phyloP scores from a whole-genome alignment of 371 early-diverging fungal genomes.

The Mycotypha africana region DNA sequence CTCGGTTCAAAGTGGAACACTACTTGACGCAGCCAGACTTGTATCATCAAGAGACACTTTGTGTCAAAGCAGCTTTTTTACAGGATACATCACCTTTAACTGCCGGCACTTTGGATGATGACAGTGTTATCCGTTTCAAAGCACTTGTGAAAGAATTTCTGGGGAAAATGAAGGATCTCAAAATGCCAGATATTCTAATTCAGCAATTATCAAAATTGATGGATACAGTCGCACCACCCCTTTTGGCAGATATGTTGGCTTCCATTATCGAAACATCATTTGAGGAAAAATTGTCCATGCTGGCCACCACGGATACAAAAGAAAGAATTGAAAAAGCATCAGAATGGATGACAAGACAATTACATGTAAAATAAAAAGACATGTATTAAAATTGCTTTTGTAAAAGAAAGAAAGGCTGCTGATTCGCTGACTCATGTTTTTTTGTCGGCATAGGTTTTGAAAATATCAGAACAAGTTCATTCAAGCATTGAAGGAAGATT shows the following conservation, averaged over 20 bases:
- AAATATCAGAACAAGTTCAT: slow-evolving; percentile 76
- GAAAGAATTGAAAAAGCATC: slow-evolving; percentile 53
- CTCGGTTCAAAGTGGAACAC: slow-evolving; percentile 27
- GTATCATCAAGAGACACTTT: slow-evolving; percentile 9
- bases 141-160: slow-evolving; percentile 57
- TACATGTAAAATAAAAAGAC: slow-evolving; percentile 56
- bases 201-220: slow-evolving; percentile 64
- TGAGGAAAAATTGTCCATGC: slow-evolving; percentile 68
- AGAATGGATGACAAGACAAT: slow-evolving; percentile 69
- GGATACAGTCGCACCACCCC: slow-evolving; percentile 55
- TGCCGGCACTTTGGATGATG: slow-evolving; percentile 19
- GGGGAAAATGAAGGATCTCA: slow-evolving; percentile 59
- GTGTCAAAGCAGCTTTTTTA: too few species aligned
- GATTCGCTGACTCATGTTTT: neutral
- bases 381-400: too few species aligned
- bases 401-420: slow-evolving; percentile 1
- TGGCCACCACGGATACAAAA: slow-evolving; percentile 54
- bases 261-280: slow-evolving; percentile 67
- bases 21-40: too few species aligned
- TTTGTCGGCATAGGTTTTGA: slow-evolving; percentile 47
- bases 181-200: slow-evolving; percentile 59
- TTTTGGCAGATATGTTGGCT: slow-evolving; percentile 69
- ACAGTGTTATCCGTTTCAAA: slow-evolving; percentile 48
- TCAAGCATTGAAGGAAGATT: slow-evolving; percentile 75
- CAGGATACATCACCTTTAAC: slow-evolving; percentile 2